Evolutionary conservation across 257 asterid species (phyloP), one percentile per base, ranked within the genome.

Genomic region (Rubia yunnanensis): DNA sequence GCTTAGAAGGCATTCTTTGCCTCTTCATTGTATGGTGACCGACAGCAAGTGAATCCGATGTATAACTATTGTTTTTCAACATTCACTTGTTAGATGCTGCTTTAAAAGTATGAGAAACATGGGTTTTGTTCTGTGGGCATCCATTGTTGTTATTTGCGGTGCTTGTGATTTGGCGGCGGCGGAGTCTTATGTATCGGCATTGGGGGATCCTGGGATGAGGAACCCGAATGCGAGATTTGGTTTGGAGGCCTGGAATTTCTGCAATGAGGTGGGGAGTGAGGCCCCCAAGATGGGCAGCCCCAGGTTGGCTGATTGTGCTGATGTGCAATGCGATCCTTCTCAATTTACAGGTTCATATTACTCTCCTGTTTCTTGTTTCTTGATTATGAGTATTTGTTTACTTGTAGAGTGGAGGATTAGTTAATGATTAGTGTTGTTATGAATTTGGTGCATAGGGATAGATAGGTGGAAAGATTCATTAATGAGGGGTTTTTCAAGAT

Each of bases 181-280:
- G 63, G 75, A 34, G 72, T 65, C 83, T 9, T 82, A 80, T 71
- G 80, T 68, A 9, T 87, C 95, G 24, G 94, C 73, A 50, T 68
- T 85, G 56, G 96, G 96, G 14, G 95, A 89, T 69, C 92, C 97
- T 26, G 97, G 87, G 49, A 87, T 89, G 95, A 85, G 76, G 72
- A 82, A 65, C 85, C 94, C 95, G n/a, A 78, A 82, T 85, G 59
- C 94, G 13, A 83, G 97, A 79, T 89, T 87, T 69, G 97, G 79
- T 31, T 74, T 87, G 10, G 96, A 89, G 81, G 95, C 91, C 68
- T 89, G 96, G 95, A 87, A 89, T 80, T 89, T 89, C 83, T 89
- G 97, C 73, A 87, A 87, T 69, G 97, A 89, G 79, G 97, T 89
- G 60, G 97, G 97, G 15, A 13, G 35, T 8, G 94, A 89, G 74